Conservation (phyloP, 2,329 filamentous ascomycete genomes). For the Venturia nashicola region DNA sequence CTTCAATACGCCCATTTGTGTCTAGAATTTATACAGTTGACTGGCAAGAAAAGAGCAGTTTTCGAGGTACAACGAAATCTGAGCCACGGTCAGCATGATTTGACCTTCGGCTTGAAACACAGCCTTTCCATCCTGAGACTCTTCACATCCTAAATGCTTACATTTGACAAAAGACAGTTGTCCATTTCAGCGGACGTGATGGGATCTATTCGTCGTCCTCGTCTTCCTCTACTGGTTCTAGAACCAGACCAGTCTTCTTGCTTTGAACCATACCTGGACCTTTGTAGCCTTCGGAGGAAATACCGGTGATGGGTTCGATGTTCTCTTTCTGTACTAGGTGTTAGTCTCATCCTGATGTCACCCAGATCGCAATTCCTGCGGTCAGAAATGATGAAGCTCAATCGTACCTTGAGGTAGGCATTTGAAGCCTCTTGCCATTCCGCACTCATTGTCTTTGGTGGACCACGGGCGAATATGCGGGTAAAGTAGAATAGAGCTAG, state of each 20-base stretch:
- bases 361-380: not conserved
- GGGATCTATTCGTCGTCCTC: conserved; percentile 6
- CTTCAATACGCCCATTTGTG: not conserved
- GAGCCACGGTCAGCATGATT: not conserved
- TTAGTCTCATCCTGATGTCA: not conserved
- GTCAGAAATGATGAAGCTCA: not conserved
- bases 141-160: not conserved
- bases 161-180: not conserved
- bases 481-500: conserved; percentile 59
- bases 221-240: conserved; percentile 9
- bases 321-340: conserved; percentile 26
- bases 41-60: conserved; percentile 2
- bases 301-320: conserved; percentile 75
- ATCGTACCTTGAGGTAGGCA: conserved; percentile 78
- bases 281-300: conserved; percentile 65
- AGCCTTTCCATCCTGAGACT: not conserved
- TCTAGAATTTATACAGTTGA: conserved; percentile 2
- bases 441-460: conserved; percentile 82
- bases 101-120: not conserved
- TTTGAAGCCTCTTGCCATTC: conserved; percentile 95
- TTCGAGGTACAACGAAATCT: not conserved
- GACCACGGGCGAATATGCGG: conserved; percentile 58
- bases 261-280: conserved; percentile 71
- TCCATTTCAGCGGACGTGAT: not conserved
- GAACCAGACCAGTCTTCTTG: conserved; percentile 14